These are phyloP conservation scores for Cyberlindnera maritima DNA, from an alignment of 805 yeast species.

Conservation along the genomic window DNA sequence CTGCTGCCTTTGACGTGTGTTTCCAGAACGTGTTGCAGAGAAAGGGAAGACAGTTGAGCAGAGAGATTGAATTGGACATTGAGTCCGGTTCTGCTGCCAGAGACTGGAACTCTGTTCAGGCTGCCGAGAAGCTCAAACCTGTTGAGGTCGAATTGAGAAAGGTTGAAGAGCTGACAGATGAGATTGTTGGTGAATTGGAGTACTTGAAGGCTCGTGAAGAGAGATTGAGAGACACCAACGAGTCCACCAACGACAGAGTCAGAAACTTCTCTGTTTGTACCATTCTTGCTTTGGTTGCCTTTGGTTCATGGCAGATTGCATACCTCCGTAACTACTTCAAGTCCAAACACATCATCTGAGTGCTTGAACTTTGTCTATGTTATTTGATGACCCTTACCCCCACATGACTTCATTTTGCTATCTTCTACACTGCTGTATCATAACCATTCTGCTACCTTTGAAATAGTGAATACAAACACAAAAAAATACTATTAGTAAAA, in stretches of 20 bases:
- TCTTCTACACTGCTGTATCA: not conserved
- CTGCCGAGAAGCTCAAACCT: conserved; percentile 90
- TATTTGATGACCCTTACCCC: not conserved
- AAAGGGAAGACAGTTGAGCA: conserved; percentile 44
- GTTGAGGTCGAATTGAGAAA: conserved; percentile 86
- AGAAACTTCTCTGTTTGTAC: conserved; percentile 78
- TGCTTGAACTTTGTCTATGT: not conserved
- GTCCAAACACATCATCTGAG: conserved; percentile 70
- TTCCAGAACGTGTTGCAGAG: conserved; percentile 62
- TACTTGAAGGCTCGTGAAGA: conserved; percentile 88
- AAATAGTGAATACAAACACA: not conserved
- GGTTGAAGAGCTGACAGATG: conserved; percentile 82
- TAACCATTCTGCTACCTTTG: not conserved
- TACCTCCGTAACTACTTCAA: conserved; percentile 92
- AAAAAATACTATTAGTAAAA: not conserved
- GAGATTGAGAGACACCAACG: conserved; percentile 93
- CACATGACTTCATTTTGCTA: not conserved
- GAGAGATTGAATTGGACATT: conserved; percentile 85
- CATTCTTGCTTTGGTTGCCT: conserved; percentile 63
- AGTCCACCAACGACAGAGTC: conserved; percentile 91
- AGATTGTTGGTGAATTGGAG: conserved; percentile 73
- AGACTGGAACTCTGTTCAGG: conserved; percentile 95
- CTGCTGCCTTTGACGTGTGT: conserved; percentile 88
- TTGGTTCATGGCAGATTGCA: conserved; percentile 91
- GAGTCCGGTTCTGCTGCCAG: conserved; percentile 97